A percentile compares a stretch with the other conserved stretches of the same genome.
Conservation (phyloP, 371 early-diverging fungal genomes). For the Mortierella sp. region DNA sequence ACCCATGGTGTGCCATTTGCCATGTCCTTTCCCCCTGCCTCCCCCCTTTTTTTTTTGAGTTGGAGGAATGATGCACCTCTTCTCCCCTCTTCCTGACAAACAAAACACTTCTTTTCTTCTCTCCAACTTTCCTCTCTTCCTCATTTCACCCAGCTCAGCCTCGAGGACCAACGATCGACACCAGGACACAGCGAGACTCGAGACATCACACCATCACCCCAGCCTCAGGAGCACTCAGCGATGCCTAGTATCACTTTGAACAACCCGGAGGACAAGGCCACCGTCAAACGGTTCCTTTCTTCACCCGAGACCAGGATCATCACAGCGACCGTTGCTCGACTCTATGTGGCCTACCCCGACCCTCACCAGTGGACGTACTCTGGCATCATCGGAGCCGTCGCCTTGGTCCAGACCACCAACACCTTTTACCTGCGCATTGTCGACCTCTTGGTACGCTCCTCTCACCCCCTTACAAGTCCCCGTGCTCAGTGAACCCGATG, state of each 20-base stretch:
- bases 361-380: slow-evolving; percentile 79
- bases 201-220: background rate
- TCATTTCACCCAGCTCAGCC: background rate
- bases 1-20: background rate
- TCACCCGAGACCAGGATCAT: slow-evolving; percentile 72
- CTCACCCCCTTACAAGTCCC: too few species aligned
- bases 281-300: slow-evolving; percentile 64
- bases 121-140: background rate
- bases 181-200: background rate
- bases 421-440: slow-evolving; percentile 82
- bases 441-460: slow-evolving; percentile 72
- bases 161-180: background rate
- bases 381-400: slow-evolving; percentile 83
- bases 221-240: background rate
- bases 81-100: background rate
- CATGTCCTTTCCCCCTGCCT: background rate
- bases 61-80: too few species aligned
- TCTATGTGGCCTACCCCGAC: slow-evolving; percentile 82
- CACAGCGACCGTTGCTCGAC: slow-evolving; percentile 82
- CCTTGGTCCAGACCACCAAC: slow-evolving; percentile 61
- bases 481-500: too few species aligned
- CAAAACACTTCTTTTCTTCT: background rate
- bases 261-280: slow-evolving; percentile 66
- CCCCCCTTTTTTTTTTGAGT: slow-evolving; percentile 2
- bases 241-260: slow-evolving; percentile 67